A percentile compares a stretch with the other conserved stretches of the same genome.
Evolutionary conservation across 495 filamentous ascomycete genomes (phyloP).

Genomic region (Xylaria telfairii): DNA sequence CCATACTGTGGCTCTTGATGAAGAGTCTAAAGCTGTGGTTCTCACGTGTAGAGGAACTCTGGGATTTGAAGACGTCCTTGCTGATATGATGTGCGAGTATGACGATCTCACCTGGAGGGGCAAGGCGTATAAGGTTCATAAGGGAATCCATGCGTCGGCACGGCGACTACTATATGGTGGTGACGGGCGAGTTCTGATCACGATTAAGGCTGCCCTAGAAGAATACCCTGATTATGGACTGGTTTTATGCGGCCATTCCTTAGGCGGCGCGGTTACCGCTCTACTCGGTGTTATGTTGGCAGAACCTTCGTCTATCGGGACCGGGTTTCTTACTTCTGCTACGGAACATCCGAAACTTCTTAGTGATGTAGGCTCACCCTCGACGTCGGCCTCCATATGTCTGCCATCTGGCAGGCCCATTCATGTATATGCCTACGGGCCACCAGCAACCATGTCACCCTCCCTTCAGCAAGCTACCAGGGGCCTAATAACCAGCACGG

Average conservation of each 20-base stretch:
- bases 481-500: slow-evolving; percentile 76
- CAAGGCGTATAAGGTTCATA: slow-evolving; percentile 74
- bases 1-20: slow-evolving; percentile 79
- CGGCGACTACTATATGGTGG: slow-evolving; percentile 69
- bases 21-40: slow-evolving; percentile 78
- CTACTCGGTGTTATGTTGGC: slow-evolving; percentile 77
- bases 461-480: slow-evolving; percentile 73
- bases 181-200: slow-evolving; percentile 69
- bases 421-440: slow-evolving; percentile 81
- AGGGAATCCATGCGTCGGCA: slow-evolving; percentile 82
- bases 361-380: slow-evolving; percentile 30
- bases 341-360: slow-evolving; percentile 52
- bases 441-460: slow-evolving; percentile 74
- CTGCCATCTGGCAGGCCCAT: slow-evolving; percentile 72
- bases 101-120: slow-evolving; percentile 73
- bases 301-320: slow-evolving; percentile 56
- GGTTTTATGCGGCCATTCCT: slow-evolving; percentile 76
- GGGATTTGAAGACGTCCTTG: slow-evolving; percentile 80
- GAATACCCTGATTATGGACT: slow-evolving; percentile 76
- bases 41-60: slow-evolving; percentile 78
- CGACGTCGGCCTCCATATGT: slow-evolving; percentile 45
- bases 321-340: slow-evolving; percentile 54
- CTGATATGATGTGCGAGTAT: slow-evolving; percentile 83
- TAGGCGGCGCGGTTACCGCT: slow-evolving; percentile 77
- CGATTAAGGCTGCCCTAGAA: slow-evolving; percentile 72